Conservation (phyloP, 148 eudicot genomes). For the Cornus controversa region DNA sequence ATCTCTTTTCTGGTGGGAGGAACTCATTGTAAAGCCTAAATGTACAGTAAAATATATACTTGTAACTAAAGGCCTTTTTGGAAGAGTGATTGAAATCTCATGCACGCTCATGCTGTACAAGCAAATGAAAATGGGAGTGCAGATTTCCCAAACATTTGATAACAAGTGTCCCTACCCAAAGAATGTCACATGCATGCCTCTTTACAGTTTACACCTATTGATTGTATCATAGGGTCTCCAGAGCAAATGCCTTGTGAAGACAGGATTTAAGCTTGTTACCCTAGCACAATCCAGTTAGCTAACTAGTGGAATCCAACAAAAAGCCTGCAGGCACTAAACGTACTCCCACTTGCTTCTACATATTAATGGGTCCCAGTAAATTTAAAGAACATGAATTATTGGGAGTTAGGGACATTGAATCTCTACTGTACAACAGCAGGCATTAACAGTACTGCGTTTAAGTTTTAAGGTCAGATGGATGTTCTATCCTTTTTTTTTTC, state of each 20-base stretch:
- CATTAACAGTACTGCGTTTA: not conserved
- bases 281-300: not conserved
- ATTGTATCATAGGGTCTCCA: constrained; percentile 8
- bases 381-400: constrained; percentile 7
- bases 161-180: not conserved
- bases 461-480: not conserved
- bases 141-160: not conserved
- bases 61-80: not conserved
- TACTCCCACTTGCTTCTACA: constrained; percentile 2
- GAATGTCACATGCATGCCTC: constrained; percentile 7
- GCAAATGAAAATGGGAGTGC: not conserved
- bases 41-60: not conserved
- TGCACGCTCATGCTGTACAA: not conserved
- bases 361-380: constrained; percentile 12
- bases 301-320: constrained; percentile 17
- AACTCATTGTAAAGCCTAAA: not conserved
- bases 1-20: not conserved
- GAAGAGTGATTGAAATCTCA: not conserved
- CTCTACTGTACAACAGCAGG: not conserved
- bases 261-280: constrained; percentile 9
- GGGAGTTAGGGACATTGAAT: not conserved
- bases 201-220: not conserved
- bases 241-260: constrained; percentile 7
- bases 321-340: constrained; percentile 13
- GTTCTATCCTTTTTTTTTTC: not conserved